Evolutionary conservation across 495 filamentous ascomycete species (phyloP).

Genomic region (Symbiotaphrina buchneri): DNA sequence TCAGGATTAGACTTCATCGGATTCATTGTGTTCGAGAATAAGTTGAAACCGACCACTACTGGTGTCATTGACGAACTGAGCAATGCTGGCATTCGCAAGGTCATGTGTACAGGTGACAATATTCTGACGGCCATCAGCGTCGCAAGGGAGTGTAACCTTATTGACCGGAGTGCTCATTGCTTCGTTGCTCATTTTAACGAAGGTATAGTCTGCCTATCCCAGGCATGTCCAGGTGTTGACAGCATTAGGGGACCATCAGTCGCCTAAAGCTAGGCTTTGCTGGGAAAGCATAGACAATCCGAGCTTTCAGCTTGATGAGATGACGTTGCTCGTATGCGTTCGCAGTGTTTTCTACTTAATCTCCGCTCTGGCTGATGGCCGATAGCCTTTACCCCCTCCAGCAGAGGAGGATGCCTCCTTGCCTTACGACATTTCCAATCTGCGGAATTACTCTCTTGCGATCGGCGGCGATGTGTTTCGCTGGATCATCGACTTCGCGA

Average conservation of each 20-base stretch:
- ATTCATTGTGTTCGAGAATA: conserved; percentile 98
- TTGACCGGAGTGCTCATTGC: conserved; percentile 61
- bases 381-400: conserved; percentile 44
- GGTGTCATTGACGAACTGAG: conserved; percentile 64
- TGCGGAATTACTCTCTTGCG: conserved; percentile 68
- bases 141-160: conserved; percentile 72
- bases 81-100: conserved; percentile 61
- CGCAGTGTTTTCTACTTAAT: not conserved
- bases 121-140: conserved; percentile 95
- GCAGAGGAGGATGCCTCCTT: conserved; percentile 55
- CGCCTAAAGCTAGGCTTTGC: conserved; percentile 41
- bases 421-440: conserved; percentile 57
- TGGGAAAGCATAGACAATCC: conserved; percentile 91
- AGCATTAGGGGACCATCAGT: conserved; percentile 29
- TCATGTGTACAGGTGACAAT: conserved; percentile 99
- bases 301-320: conserved; percentile 47
- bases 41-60: conserved; percentile 68
- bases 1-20: conserved; percentile 65
- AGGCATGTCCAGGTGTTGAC: not conserved
- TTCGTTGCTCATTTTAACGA: conserved; percentile 79
- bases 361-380: not conserved
- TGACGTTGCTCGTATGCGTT: conserved; percentile 40
- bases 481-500: conserved; percentile 84
- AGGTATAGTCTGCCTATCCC: conserved; percentile 18
- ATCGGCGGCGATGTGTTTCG: conserved; percentile 87